Conservation (phyloP, 257 asterid genomes). For the Primulina huaijiensis region DNA sequence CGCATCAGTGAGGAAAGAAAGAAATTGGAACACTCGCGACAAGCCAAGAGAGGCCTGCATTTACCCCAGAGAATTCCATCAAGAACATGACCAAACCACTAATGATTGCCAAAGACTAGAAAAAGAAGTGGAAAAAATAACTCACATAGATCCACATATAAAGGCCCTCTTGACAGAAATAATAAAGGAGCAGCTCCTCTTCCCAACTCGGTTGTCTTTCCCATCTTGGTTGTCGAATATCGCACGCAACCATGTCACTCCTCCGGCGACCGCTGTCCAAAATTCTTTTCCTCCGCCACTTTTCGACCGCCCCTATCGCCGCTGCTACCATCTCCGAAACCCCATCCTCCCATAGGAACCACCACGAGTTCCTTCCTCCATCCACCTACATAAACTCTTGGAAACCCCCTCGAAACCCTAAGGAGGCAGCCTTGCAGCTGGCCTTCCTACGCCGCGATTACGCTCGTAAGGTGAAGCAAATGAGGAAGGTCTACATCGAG, state of each 20-base stretch:
- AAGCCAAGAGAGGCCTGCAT: too few species aligned
- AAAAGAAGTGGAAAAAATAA: too few species aligned
- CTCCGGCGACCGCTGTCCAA: conserved; percentile 41
- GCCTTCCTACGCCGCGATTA: conserved; percentile 69
- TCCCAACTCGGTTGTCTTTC: too few species aligned
- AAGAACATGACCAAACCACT: too few species aligned
- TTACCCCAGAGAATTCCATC: too few species aligned
- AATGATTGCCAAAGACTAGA: too few species aligned
- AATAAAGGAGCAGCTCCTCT: too few species aligned
- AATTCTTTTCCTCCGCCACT: conserved; percentile 26
- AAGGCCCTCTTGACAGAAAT: too few species aligned
- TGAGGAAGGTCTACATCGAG: conserved; percentile 55
- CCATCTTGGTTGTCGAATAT: too few species aligned
- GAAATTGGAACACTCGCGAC: too few species aligned
- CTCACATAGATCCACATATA: too few species aligned
- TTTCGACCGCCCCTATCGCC: conserved; percentile 26
- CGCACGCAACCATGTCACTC: conserved; percentile 30
- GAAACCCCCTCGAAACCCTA: conserved; percentile 56
- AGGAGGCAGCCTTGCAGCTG: conserved; percentile 60
- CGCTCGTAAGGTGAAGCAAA: conserved; percentile 49
- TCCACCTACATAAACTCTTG: conserved; percentile 59
- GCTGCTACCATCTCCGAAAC: conserved; percentile 24
- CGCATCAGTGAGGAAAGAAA: too few species aligned
- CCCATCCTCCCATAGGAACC: conserved; percentile 29
- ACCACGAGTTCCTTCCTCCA: conserved; percentile 56